Conservation (phyloP, 495 filamentous ascomycete genomes). For the Penicillium dipodomyicola region DNA sequence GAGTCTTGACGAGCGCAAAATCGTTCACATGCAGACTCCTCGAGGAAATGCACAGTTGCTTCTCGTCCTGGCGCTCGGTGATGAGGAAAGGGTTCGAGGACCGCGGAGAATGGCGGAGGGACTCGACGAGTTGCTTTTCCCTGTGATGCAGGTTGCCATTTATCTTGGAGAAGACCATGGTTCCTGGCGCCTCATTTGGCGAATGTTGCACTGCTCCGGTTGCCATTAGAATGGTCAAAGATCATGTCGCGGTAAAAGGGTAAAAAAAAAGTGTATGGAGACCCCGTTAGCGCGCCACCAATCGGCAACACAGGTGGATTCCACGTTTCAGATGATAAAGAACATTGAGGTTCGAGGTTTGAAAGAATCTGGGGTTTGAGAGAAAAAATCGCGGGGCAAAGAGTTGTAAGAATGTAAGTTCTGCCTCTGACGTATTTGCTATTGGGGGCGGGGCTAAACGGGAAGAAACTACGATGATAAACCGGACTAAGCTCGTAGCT, state of each 20-base stretch:
- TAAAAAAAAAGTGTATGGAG: conserved; percentile 17
- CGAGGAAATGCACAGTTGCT: conserved; percentile 56
- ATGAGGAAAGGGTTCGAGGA: conserved; percentile 53
- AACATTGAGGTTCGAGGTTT: conserved; percentile 16
- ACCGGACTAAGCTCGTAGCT: conserved; percentile 23
- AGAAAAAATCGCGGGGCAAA: conserved; percentile 21
- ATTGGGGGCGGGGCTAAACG: conserved; percentile 24
- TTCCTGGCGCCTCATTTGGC: conserved; percentile 37
- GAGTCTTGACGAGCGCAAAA: conserved; percentile 81
- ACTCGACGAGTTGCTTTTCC: conserved; percentile 48
- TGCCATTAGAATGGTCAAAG: conserved; percentile 41
- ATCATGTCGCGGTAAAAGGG: conserved; percentile 33
- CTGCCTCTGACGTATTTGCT: conserved; percentile 31
- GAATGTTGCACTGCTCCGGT: conserved; percentile 45
- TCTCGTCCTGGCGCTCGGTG: conserved; percentile 52
- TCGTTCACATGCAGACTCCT: conserved; percentile 62
- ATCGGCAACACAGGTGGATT: conserved; percentile 22
- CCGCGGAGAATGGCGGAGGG: conserved; percentile 44
- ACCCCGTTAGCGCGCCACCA: conserved; percentile 30
- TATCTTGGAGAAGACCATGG: conserved; percentile 21
- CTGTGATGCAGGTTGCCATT: conserved; percentile 41
- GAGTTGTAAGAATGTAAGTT: conserved; percentile 20
- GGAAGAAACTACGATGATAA: conserved; percentile 29
- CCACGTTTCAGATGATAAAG: conserved; percentile 17
- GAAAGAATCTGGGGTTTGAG: conserved; percentile 2